These are phyloP conservation scores for Styphnolobium japonicum DNA, from an alignment of 306 rosid species.

Conservation along the genomic window DNA sequence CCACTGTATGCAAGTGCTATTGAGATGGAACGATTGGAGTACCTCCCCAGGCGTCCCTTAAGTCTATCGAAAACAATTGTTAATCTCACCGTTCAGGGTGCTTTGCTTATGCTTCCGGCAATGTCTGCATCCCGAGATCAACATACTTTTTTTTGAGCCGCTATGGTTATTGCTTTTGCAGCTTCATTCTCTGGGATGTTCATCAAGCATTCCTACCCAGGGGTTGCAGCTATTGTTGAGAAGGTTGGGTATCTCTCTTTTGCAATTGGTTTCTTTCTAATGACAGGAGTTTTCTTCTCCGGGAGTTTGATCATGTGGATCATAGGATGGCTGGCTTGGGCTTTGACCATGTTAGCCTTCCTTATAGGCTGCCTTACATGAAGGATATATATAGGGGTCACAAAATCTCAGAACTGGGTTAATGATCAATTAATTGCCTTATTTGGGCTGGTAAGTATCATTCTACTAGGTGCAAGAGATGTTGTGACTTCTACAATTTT, in stretches of 20 bases:
- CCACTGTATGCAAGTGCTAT: not conserved
- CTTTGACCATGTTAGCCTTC: not conserved
- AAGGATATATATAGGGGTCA: not conserved
- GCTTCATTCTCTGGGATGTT: conserved; percentile 11
- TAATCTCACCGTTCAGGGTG: not conserved
- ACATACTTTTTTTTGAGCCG: not conserved
- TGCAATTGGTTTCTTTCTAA: not conserved
- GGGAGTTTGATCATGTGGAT: not conserved
- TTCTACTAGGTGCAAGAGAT: conserved; percentile 9
- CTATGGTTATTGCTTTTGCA: conserved; percentile 20
- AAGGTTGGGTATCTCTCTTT: not conserved
- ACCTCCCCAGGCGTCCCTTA: not conserved
- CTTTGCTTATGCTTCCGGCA: not conserved
- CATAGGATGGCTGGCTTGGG: not conserved
- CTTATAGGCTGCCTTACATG: not conserved
- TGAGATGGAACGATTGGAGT: not conserved
- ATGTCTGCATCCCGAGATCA: not conserved
- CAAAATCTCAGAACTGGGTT: conserved; percentile 20
- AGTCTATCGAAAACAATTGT: not conserved
- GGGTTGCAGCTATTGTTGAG: not conserved
- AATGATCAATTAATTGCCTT: not conserved
- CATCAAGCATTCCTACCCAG: not conserved
- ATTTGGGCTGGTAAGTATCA: conserved; percentile 2
- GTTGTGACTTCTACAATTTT: conserved; percentile 17
- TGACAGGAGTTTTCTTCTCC: not conserved